Base-by-base conservation (phyloP, 2,329 filamentous ascomycete species). In the Mariannaea sp. region DNA sequence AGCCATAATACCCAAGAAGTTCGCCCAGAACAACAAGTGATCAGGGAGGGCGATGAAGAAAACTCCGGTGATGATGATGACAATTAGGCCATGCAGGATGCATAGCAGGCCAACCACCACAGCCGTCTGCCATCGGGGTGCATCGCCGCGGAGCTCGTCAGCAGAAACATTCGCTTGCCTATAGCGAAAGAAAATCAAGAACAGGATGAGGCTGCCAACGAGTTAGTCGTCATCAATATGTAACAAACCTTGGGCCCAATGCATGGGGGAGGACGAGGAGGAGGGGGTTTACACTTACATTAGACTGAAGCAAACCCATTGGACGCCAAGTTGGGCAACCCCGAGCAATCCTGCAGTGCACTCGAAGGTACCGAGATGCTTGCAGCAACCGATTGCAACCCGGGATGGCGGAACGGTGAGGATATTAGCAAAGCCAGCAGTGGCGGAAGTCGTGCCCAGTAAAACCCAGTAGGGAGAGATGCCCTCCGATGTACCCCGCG, bases 401-500 rank as follows among this genome's bases (percentile, higher is more conserved):
- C 90, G 84, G 51, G 90, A 96, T 53, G 86, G 83, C n/a, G 90
- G 89, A 12, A 96, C 83, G 1, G 90, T 88, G 47, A 97, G 77
- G 68, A 99, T 97, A 69, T 97, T 97, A 59, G 90, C 90, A 66
- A 99, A 91, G 20, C 90, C 89, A 41, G 89, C 90, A 45, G 89
- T 96, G 64, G 89, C 89, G 7, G 91, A 95, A 1, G 93, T 93
- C 20, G 89, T 90, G 55, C 94, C 94, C n/a, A 99, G 84, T 2
- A 97, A 83, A 59, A 99, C 86, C 69, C 96, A 99, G 73, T 93
- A 94, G 7, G 94, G 93, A 24, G 92, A 97, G 57, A 99, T 92
- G 57, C 94, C 94, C 71, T 96, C 93, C 17, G 93, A 95, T 12
- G 90, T 94, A 56, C 87, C 84, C 49, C 92, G 85, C 33, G 83